phyloP scores from a whole-genome alignment of 306 rosid species.

The Malus fusca region DNA sequence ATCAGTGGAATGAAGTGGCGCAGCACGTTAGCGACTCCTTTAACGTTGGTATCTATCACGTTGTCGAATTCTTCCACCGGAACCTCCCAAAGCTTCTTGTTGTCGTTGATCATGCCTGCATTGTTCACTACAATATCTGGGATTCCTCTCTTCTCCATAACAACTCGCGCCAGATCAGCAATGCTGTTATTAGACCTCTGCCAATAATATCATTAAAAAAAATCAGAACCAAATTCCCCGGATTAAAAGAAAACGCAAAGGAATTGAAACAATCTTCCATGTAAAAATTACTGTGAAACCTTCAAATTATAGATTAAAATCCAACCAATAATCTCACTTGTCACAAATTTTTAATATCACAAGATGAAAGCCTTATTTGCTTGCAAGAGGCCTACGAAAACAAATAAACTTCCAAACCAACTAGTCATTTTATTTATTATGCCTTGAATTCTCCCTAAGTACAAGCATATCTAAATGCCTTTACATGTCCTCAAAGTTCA shows the following conservation, averaged over 20 bases:
- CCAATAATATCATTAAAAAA: neutral
- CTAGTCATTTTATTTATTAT: neutral
- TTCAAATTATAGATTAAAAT: neutral
- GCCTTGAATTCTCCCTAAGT: neutral
- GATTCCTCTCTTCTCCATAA: slow-evolving; percentile 42
- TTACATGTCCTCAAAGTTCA: neutral
- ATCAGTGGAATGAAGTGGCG: slow-evolving; percentile 78
- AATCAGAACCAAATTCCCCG: neutral
- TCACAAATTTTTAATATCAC: neutral
- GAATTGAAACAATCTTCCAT: neutral
- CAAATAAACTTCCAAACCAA: neutral
- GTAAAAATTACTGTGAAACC: neutral
- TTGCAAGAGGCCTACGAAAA: too few relatives aligned
- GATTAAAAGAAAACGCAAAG: neutral
- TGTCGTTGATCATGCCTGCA: slow-evolving; percentile 77
- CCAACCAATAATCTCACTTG: neutral
- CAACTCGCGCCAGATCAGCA: slow-evolving; percentile 46
- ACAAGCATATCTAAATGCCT: neutral
- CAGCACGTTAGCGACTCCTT: slow-evolving; percentile 66
- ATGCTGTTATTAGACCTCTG: slow-evolving; percentile 53
- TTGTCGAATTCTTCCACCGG: slow-evolving; percentile 58
- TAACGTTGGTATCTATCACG: slow-evolving; percentile 72
- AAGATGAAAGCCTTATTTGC: neutral
- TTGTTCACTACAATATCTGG: slow-evolving; percentile 81
- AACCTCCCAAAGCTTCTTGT: slow-evolving; percentile 88